Conservation (phyloP, 768 basidiomycete genomes). For the Auricularia sp. region DNA sequence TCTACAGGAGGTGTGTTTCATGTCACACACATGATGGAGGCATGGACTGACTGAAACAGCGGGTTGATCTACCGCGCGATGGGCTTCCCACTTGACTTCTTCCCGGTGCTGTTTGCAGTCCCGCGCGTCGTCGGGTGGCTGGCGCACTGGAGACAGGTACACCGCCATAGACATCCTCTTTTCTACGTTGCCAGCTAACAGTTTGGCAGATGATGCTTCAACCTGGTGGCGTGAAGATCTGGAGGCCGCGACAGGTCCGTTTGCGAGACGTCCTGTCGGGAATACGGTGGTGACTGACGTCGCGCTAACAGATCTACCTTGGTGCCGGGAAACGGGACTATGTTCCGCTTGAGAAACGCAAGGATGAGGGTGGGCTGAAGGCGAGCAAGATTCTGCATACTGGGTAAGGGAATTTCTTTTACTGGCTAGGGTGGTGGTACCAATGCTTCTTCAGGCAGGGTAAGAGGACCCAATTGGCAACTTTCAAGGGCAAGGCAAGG, state of each 20-base stretch:
- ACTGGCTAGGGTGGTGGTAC: not conserved
- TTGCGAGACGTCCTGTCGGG: not conserved
- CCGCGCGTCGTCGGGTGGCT: conserved; percentile 91
- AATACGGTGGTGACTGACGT: conserved; percentile 1
- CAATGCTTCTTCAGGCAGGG: conserved; percentile 8
- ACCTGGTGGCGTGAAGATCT: conserved; percentile 84
- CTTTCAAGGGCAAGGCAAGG: conserved; percentile 11
- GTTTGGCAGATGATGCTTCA: conserved; percentile 75
- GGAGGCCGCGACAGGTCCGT: conserved; percentile 71
- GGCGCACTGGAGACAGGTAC: conserved; percentile 81
- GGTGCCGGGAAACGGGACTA: conserved; percentile 69
- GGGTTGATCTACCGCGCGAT: conserved; percentile 87
- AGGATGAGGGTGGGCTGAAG: conserved; percentile 36
- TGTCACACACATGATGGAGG: not conserved
- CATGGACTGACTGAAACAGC: conserved; percentile 26
- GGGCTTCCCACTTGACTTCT: conserved; percentile 92
- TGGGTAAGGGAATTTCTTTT: conserved; percentile 9
- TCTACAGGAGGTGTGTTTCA: conserved; percentile 39
- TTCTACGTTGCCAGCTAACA: not conserved
- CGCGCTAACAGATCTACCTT: conserved; percentile 53
- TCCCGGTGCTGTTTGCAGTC: conserved; percentile 87
- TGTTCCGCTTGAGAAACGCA: conserved; percentile 52
- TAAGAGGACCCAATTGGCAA: conserved; percentile 12
- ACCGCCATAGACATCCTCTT: conserved; percentile 5
- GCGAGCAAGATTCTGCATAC: conserved; percentile 10